Base-by-base conservation (phyloP, 2,329 filamentous ascomycete genomes). In the Salinomyces thailandicus region DNA sequence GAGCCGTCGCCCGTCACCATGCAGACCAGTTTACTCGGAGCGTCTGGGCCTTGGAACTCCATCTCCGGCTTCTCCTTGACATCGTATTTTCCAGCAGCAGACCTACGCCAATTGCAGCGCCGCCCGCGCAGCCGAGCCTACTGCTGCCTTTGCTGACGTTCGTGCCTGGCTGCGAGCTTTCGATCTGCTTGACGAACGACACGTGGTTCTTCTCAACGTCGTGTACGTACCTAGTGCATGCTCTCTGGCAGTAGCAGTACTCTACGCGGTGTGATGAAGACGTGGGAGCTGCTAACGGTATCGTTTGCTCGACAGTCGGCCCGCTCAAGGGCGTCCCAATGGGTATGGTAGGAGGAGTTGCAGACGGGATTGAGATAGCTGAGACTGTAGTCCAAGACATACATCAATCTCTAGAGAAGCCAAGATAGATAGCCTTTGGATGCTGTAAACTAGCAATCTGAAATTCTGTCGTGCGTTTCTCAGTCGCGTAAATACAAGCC, bases 51-150 rank as follows among this genome's bases (percentile, higher is more conserved):
- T 16, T 18, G 36, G 6, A 12, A n/a, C 27, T 16, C 11, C 18
- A 40, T 8, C 17, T 29, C 11, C 9, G 42, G 36, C 18, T 39
- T 31, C 6, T 44, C 13, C 20, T 17, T 36, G 17, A 30, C 20
- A 20, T 39, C 29, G 30, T 42, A 46, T 19, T 35, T 40, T 7
- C 37, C 30, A 11, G 37, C 30, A 6, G 45, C 45, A 7, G 47
- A 39, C 18, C 38, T 42, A 43, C 41, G 8, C 47, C 47, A 15
- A 49, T 44, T 2, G 41, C 33, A 7, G 47, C 47, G 7, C 38
- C 47, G 18, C 34, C 35, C 8, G 43, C 43, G 43, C 45, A 47
- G 19, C 45, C 47, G 2, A 49, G 43, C 8, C 47, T 43, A 14
- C 38, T 41, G 22, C 45, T 45, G 30, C 47, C 47, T 41, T 47